Evolutionary conservation across 2,329 filamentous ascomycete species (phyloP), one percentile per base, ranked within the genome.

Genomic region (Fusarium hainanense): DNA sequence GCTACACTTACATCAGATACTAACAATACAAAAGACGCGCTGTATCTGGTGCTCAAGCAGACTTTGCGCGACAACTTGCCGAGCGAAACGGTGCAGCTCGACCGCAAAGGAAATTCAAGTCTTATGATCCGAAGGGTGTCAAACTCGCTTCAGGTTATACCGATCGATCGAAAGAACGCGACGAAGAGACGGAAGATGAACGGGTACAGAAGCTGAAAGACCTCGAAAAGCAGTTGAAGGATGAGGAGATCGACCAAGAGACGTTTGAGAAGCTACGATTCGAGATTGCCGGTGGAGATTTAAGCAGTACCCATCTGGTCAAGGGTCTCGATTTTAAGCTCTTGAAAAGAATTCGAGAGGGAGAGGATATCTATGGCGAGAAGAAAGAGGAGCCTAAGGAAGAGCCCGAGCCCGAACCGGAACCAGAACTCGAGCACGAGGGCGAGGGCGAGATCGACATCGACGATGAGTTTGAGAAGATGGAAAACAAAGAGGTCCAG

Each of bases 241-340:
- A 94, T 46, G 93, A 92, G 49, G 89, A 97, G 80, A 94, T 98
- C 69, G 92, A 97, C 71, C 87, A 89, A 71, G 87, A 86, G 50
- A 93, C 90, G 0, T 97, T 97, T 77, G 90, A 95, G 74, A 89
- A 87, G 73, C 79, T 95, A 42, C 85, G 92, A 34, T 87, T 88
- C 68, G 88, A 97, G 72, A 93, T 98, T 58, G 88, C 93, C 1
- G 94, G 94, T 6, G 95, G 94, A 10, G 92, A 97, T 77, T 81
- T 94, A 23, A 84, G 84, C 16, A 93, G 89, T 73, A 97, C 94
- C 16, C 93, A 97, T 84, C 81, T 98, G 70, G 91, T 98, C 49
- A 98, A 98, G 77, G 96, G 96, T 0, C 81, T 99, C 51, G 96
- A 99, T 80, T 92, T 93, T 77, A 92, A 92, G 78, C 83, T 98